phyloP scores from a whole-genome alignment of 495 filamentous ascomycete species.

The Pseudomonodictys pantanalensis region DNA sequence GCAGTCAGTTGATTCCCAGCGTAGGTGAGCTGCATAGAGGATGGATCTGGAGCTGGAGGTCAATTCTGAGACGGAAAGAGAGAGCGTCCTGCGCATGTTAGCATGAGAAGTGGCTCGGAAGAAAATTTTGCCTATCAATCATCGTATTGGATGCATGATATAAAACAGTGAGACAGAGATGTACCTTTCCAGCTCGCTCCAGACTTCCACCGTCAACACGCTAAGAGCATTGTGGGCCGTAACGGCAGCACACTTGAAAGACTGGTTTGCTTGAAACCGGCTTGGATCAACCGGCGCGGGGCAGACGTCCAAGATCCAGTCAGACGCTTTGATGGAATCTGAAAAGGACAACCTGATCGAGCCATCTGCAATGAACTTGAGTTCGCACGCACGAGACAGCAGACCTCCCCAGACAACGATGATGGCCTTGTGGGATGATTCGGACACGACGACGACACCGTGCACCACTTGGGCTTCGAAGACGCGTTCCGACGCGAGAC shows the following conservation, averaged over 20 bases:
- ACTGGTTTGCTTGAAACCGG: slow-evolving; percentile 9
- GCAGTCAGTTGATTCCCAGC: slow-evolving; percentile 52
- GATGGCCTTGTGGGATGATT: background rate
- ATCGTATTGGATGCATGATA: too few relatives aligned
- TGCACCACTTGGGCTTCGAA: slow-evolving; percentile 67
- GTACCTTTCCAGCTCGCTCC: too few relatives aligned
- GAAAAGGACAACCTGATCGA: slow-evolving; percentile 3
- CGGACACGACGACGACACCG: slow-evolving; percentile 54
- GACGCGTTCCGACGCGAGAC: slow-evolving; percentile 46
- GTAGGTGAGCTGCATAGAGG: slow-evolving; percentile 78
- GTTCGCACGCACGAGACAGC: slow-evolving; percentile 16
- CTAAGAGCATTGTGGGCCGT: slow-evolving; percentile 83
- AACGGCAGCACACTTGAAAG: slow-evolving; percentile 54
- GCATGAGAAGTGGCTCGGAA: background rate
- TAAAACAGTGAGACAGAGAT: too few relatives aligned
- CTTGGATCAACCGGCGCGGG: slow-evolving; percentile 41
- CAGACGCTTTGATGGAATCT: slow-evolving; percentile 46
- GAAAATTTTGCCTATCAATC: background rate
- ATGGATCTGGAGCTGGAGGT: slow-evolving; percentile 75
- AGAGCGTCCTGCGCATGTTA: slow-evolving; percentile 8
- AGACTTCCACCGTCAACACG: slow-evolving; percentile 10
- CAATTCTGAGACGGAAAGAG: slow-evolving; percentile 45
- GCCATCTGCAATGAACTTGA: slow-evolving; percentile 19
- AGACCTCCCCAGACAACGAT: slow-evolving; percentile 39
- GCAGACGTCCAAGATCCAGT: slow-evolving; percentile 83